A percentile compares a stretch with the other conserved stretches of the same genome.
Conservation (phyloP, 495 filamentous ascomycete species). For the Pyrenula massariospora region DNA sequence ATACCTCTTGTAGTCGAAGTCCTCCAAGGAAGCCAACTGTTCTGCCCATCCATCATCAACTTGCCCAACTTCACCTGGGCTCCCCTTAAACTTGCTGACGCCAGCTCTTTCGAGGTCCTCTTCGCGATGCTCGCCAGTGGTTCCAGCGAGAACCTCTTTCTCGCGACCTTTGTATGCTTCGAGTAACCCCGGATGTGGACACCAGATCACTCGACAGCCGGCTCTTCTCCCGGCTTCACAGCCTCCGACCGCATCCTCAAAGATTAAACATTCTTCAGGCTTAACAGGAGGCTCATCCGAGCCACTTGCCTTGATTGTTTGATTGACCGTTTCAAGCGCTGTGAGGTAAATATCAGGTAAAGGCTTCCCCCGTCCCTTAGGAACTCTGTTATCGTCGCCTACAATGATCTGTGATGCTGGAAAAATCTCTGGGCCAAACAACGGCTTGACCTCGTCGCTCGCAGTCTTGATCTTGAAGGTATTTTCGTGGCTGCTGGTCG, state of each 20-base stretch:
- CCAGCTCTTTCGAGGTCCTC: too few relatives aligned
- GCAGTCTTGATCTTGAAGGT: slow-evolving; percentile 79
- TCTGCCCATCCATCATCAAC: slow-evolving; percentile 26
- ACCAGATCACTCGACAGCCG: slow-evolving; percentile 92
- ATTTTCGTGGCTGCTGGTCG: slow-evolving; percentile 57
- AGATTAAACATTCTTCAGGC: slow-evolving; percentile 86
- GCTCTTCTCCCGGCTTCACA: slow-evolving; percentile 84
- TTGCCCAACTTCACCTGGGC: slow-evolving; percentile 16
- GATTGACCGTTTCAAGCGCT: slow-evolving; percentile 76
- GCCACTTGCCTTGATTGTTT: slow-evolving; percentile 41
- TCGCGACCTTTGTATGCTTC: slow-evolving; percentile 65
- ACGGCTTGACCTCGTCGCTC: too few relatives aligned
- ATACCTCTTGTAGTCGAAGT: slow-evolving; percentile 19
- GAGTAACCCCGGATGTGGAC: slow-evolving; percentile 70
- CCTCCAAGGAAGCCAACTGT: slow-evolving; percentile 16
- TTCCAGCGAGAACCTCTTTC: slow-evolving; percentile 70
- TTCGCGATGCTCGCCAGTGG: slow-evolving; percentile 55
- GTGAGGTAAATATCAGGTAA: slow-evolving; percentile 89
- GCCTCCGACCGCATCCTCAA: slow-evolving; percentile 88
- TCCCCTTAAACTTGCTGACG: slow-evolving; percentile 1
- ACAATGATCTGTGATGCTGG: slow-evolving; percentile 54
- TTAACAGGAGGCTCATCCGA: slow-evolving; percentile 52
- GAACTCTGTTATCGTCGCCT: slow-evolving; percentile 78
- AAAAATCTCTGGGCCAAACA: slow-evolving; percentile 68
- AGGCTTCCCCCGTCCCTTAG: slow-evolving; percentile 74